phyloP scores from a whole-genome alignment of 495 filamentous ascomycete genomes.

The Usnea hakonensis region DNA sequence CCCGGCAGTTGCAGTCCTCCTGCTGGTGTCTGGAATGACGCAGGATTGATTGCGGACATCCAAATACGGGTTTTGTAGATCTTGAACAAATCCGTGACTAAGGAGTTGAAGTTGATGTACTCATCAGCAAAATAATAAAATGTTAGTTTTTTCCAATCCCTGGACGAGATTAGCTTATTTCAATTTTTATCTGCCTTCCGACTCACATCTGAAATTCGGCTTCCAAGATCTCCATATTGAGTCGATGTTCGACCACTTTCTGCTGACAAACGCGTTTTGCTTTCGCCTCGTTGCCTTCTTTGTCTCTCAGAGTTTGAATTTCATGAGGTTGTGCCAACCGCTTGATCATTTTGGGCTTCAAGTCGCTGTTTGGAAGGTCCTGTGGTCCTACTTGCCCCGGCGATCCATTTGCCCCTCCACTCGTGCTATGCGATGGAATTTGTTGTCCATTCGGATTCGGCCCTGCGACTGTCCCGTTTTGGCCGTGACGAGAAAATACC shows the following conservation, averaged over 20 bases:
- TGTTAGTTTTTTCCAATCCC: conserved; percentile 98
- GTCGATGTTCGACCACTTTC: conserved; percentile 87
- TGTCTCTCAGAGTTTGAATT: conserved; percentile 76
- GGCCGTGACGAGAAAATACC: conserved; percentile 76
- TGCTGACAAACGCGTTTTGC: conserved; percentile 93
- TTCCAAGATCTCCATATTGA: conserved; percentile 97
- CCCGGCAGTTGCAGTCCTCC: conserved; percentile 60
- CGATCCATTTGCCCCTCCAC: conserved; percentile 67
- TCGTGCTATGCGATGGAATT: conserved; percentile 51
- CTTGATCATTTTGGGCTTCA: conserved; percentile 95
- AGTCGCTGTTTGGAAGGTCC: conserved; percentile 62
- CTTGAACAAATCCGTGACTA: conserved; percentile 96
- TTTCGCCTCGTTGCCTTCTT: conserved; percentile 96
- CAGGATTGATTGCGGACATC: conserved; percentile 99
- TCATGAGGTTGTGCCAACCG: conserved; percentile 86
- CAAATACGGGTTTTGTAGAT: conserved; percentile 98
- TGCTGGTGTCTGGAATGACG: conserved; percentile 83
- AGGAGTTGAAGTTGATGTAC: conserved; percentile 97
- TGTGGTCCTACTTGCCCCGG: conserved; percentile 56
- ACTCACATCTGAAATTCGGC: conserved; percentile 98
- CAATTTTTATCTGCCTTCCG: not conserved
- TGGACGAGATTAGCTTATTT: conserved; percentile 32
- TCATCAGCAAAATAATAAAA: conserved; percentile 98
- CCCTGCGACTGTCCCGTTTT: conserved; percentile 55
- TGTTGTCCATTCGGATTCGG: conserved; percentile 29